These are phyloP conservation scores for Maudiozyma turicensis DNA, from an alignment of 805 yeast genomes.

Conservation along the genomic window DNA sequence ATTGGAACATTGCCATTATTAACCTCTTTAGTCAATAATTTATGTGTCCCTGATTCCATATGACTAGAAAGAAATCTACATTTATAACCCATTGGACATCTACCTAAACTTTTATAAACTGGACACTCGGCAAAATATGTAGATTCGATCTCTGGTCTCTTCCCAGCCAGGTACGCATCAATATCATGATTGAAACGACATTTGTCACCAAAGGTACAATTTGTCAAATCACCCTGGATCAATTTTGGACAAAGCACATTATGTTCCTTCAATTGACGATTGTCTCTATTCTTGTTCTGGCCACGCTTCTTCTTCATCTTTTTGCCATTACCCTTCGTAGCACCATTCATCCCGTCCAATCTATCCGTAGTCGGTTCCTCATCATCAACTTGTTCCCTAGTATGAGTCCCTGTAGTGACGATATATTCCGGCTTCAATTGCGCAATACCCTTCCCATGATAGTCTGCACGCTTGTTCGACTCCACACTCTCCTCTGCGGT, in stretches of 20 bases:
- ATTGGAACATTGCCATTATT: slow-evolving; percentile 29
- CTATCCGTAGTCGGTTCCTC: slow-evolving; percentile 36
- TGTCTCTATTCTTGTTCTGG: slow-evolving; percentile 75
- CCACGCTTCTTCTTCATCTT: slow-evolving; percentile 50
- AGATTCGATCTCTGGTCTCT: slow-evolving; percentile 66
- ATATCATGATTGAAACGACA: slow-evolving; percentile 78
- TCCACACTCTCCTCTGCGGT: neutral
- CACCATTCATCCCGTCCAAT: slow-evolving; percentile 31
- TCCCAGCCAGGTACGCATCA: slow-evolving; percentile 48
- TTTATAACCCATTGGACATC: slow-evolving; percentile 85
- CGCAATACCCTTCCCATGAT: slow-evolving; percentile 51
- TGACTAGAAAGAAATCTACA: slow-evolving; percentile 87
- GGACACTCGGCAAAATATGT: slow-evolving; percentile 48
- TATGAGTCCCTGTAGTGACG: slow-evolving; percentile 18
- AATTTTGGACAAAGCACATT: slow-evolving; percentile 56
- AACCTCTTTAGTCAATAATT: slow-evolving; percentile 4
- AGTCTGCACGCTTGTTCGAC: slow-evolving; percentile 16
- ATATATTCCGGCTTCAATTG: slow-evolving; percentile 65
- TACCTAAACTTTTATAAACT: slow-evolving; percentile 69
- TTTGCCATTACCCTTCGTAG: slow-evolving; percentile 19
- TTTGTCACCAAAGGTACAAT: slow-evolving; percentile 58
- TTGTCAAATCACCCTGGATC: slow-evolving; percentile 38
- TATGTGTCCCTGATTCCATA: slow-evolving; percentile 36
- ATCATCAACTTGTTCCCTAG: slow-evolving; percentile 29
- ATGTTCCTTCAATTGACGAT: slow-evolving; percentile 56